Evolutionary conservation across 1,284 basidiomycete genomes (phyloP).

Genomic region (Phlebopus sp.): DNA sequence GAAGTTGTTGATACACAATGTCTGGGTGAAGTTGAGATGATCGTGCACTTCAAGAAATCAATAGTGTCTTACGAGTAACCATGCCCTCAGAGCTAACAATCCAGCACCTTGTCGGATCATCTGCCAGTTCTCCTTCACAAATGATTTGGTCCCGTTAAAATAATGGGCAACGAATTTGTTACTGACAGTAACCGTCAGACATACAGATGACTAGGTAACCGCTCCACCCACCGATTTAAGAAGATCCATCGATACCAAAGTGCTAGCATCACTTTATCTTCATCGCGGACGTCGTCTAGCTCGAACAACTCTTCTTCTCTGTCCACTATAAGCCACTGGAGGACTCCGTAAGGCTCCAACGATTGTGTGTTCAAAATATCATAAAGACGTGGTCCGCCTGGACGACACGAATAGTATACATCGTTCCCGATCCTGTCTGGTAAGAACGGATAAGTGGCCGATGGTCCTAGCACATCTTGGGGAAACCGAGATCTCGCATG

Average conservation of each 20-base stretch:
- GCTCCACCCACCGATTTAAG: conserved; percentile 48
- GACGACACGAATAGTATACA: conserved; percentile 58
- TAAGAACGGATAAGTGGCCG: conserved; percentile 50
- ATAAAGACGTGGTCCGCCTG: conserved; percentile 58
- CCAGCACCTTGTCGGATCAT: conserved; percentile 69
- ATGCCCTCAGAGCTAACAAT: conserved; percentile 58
- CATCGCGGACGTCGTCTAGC: conserved; percentile 61
- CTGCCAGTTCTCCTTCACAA: conserved; percentile 58
- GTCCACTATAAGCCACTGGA: conserved; percentile 64
- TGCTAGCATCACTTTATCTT: conserved; percentile 73
- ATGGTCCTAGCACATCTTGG: conserved; percentile 48
- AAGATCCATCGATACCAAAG: conserved; percentile 74
- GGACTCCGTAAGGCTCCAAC: conserved; percentile 56
- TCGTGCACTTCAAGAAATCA: background rate
- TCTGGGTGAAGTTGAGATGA: conserved; percentile 29
- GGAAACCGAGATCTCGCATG: conserved; percentile 43
- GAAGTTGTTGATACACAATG: conserved; percentile 46
- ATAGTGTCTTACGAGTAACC: conserved; percentile 51
- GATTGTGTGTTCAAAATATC: conserved; percentile 61
- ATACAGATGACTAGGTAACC: background rate
- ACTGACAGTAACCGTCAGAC: conserved; percentile 28
- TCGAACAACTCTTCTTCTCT: conserved; percentile 72
- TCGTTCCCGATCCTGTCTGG: conserved; percentile 45
- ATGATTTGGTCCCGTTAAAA: conserved; percentile 45
- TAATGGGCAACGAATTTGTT: conserved; percentile 55